Conservation (phyloP, 345 rosid genomes). For the Excoecaria cochinchinensis region DNA sequence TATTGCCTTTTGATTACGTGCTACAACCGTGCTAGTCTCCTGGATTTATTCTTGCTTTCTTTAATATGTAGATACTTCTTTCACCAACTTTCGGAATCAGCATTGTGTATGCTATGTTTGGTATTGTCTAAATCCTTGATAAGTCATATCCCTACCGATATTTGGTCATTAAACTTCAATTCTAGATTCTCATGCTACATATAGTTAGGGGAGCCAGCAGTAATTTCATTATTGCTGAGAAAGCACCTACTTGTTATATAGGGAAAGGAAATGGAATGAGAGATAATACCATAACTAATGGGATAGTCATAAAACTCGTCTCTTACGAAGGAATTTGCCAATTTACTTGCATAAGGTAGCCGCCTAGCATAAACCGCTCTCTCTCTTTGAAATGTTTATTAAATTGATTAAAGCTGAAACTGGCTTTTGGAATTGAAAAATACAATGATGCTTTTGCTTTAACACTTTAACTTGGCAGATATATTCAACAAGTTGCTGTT, state of each 20-base stretch:
- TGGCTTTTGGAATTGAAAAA: neutral
- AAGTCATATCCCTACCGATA: neutral
- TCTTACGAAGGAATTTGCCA: neutral
- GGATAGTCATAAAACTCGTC: neutral
- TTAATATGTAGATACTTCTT: neutral
- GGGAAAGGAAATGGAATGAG: neutral
- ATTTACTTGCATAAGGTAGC: neutral
- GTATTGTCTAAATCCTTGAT: neutral
- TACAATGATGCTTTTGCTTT: neutral
- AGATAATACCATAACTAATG: neutral
- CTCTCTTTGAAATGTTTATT: neutral
- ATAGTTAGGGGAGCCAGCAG: neutral
- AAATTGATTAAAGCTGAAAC: neutral
- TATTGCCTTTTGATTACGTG: neutral
- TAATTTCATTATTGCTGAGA: neutral
- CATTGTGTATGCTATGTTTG: neutral
- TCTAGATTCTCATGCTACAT: neutral
- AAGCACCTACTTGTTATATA: neutral
- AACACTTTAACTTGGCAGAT: neutral
- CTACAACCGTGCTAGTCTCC: neutral
- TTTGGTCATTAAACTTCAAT: neutral
- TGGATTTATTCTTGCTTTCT: neutral
- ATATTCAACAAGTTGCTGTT: neutral
- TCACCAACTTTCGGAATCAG: neutral
- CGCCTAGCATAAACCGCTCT: neutral